Percentiles rank a stretch among this genome's conserved stretches.
Evolutionary conservation across 768 basidiomycete species (phyloP).

Genomic region (Trametes maxima): DNA sequence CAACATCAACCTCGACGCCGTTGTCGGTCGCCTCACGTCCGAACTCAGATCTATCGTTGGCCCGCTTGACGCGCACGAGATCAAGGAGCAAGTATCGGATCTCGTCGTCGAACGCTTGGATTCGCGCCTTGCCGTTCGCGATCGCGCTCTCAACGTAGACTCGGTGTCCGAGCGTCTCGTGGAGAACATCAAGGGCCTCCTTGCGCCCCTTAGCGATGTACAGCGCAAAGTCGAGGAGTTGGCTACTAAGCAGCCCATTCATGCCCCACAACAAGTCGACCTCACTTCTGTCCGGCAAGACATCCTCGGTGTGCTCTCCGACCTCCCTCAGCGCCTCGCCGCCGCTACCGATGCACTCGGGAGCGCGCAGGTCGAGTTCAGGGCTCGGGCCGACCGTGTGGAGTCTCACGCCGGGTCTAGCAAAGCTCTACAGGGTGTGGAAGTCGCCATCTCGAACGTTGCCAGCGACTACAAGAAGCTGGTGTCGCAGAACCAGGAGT

Average conservation of each 20-base stretch:
- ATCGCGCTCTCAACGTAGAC: slow-evolving; percentile 69
- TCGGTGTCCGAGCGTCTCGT: slow-evolving; percentile 55
- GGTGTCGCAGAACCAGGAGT: slow-evolving; percentile 49
- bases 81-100: slow-evolving; percentile 89
- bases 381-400: slow-evolving; percentile 20
- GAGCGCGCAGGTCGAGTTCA: slow-evolving; percentile 30
- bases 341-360: slow-evolving; percentile 48
- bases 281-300: slow-evolving; percentile 25
- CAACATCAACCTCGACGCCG: slow-evolving; percentile 52
- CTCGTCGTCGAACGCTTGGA: slow-evolving; percentile 85
- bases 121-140: slow-evolving; percentile 76
- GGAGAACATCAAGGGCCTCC: slow-evolving; percentile 51
- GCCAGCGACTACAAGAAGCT: slow-evolving; percentile 52
- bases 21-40: slow-evolving; percentile 60
- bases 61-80: slow-evolving; percentile 80
- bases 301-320: slow-evolving; percentile 41
- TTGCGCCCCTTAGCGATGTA: slow-evolving; percentile 37
- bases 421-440: slow-evolving; percentile 45
- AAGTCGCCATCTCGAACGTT: slow-evolving; percentile 51
- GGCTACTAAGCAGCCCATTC: slow-evolving; percentile 2
- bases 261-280: slow-evolving; percentile 17
- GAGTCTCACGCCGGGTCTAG: slow-evolving; percentile 22
- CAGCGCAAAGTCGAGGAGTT: slow-evolving; percentile 25
- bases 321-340: slow-evolving; percentile 50
- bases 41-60: slow-evolving; percentile 75